Conservation (phyloP, 306 rosid genomes). For the Ormosia semicastrata region DNA sequence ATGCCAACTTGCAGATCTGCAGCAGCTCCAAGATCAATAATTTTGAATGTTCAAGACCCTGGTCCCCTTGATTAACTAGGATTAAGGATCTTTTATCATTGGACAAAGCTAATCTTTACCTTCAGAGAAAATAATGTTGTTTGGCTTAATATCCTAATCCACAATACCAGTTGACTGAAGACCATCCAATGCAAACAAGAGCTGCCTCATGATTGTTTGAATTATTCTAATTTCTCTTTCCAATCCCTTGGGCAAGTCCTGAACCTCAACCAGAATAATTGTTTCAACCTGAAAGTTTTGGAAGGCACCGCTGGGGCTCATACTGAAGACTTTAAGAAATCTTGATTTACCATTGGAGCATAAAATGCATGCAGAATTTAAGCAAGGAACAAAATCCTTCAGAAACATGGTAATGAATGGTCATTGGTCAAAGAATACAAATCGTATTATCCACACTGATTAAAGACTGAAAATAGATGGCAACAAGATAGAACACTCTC, state of each 20-base stretch:
- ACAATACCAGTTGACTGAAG: constrained; percentile 98
- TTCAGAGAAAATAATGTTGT: constrained; percentile 93
- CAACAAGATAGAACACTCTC: not conserved
- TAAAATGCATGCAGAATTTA: constrained; percentile 2
- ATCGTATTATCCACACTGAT: not conserved
- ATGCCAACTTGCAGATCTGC: constrained; percentile 93
- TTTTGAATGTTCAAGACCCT: constrained; percentile 92
- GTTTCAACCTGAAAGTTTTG: constrained; percentile 75
- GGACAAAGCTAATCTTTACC: constrained; percentile 43
- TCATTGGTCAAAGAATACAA: not conserved
- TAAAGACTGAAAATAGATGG: not conserved
- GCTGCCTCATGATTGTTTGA: constrained; percentile 85
- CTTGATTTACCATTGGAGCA: not conserved
- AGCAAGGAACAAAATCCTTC: not conserved
- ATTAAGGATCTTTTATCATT: constrained; percentile 7
- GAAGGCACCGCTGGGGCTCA: constrained; percentile 28
- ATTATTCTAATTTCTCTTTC: constrained; percentile 87
- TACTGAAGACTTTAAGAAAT: constrained; percentile 17
- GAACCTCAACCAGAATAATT: constrained; percentile 74
- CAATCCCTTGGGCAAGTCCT: constrained; percentile 74
- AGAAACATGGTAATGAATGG: not conserved
- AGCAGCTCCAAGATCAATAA: constrained; percentile 96
- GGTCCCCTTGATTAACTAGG: constrained; percentile 26
- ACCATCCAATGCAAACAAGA: constrained; percentile 85
- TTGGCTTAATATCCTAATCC: constrained; percentile 95